A percentile compares a stretch with the other conserved stretches of the same genome.
phyloP scores from a whole-genome alignment of 2,329 filamentous ascomycete genomes.

The Ophiostoma angusticollis region DNA sequence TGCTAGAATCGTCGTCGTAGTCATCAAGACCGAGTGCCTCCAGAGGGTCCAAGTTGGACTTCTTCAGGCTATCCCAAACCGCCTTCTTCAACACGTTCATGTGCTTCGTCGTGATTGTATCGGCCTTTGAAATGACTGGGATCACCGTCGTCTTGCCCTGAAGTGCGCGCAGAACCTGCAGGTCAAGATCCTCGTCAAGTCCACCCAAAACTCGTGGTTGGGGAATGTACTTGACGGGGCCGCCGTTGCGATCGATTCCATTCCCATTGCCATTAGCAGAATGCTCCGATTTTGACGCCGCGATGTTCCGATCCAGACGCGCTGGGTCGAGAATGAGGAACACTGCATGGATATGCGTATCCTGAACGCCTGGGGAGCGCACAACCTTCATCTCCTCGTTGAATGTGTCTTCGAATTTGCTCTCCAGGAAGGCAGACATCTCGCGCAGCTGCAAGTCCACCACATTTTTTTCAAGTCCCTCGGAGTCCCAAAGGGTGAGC shows the following conservation, averaged over 20 bases:
- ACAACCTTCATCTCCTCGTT: slow-evolving; percentile 95
- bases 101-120: slow-evolving; percentile 89
- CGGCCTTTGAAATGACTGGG: slow-evolving; percentile 89
- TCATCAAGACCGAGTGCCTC: slow-evolving; percentile 76
- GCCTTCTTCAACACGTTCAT: slow-evolving; percentile 86
- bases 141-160: slow-evolving; percentile 92
- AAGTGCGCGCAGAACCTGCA: slow-evolving; percentile 77
- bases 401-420: slow-evolving; percentile 97
- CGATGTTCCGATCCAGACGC: slow-evolving; percentile 72
- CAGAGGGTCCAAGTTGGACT: slow-evolving; percentile 74
- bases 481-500: slow-evolving; percentile 91
- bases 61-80: slow-evolving; percentile 79
- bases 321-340: slow-evolving; percentile 84
- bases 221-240: slow-evolving; percentile 34
- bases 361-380: slow-evolving; percentile 79
- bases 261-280: slow-evolving; percentile 16
- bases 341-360: slow-evolving; percentile 94
- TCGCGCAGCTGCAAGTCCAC: slow-evolving; percentile 89
- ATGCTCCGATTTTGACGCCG: slow-evolving; percentile 42
- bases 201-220: slow-evolving; percentile 44
- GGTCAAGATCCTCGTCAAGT: slow-evolving; percentile 77
- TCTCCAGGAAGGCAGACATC: slow-evolving; percentile 85
- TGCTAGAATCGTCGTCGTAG: slow-evolving; percentile 39
- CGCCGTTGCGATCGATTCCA: slow-evolving; percentile 33
- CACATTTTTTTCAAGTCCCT: slow-evolving; percentile 86